Percentiles rank a stretch among this genome's conserved stretches.
Evolutionary conservation across 176 grass and related monocot species (phyloP).

Genomic region (Pharus latifolius): DNA sequence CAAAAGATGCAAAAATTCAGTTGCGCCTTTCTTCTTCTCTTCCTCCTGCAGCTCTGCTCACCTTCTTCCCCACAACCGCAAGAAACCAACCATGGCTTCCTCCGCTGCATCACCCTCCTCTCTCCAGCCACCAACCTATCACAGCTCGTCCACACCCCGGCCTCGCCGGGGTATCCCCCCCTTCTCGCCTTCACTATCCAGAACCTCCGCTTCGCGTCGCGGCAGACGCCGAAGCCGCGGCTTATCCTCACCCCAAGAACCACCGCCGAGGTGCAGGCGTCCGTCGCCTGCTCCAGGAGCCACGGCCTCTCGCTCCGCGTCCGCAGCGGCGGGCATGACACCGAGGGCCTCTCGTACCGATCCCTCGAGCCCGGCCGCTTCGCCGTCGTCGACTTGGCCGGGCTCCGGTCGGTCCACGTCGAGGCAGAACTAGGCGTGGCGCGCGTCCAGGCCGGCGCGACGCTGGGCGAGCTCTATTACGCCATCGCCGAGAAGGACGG

Average conservation of each 20-base stretch:
- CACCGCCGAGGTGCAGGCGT: slow-evolving; percentile 17
- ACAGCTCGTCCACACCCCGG: slow-evolving; percentile 20
- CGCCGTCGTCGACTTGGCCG: slow-evolving; percentile 42
- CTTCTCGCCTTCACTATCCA: slow-evolving; percentile 43
- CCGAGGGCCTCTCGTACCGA: slow-evolving; percentile 61
- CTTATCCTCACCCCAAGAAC: slow-evolving; percentile 36
- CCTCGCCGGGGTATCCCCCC: slow-evolving; percentile 8
- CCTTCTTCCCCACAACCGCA: neutral
- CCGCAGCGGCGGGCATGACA: slow-evolving; percentile 64
- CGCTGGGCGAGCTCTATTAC: slow-evolving; percentile 62
- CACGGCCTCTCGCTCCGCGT: slow-evolving; percentile 25
- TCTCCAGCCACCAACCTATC: slow-evolving; percentile 26
- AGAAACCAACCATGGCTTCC: slow-evolving; percentile 22
- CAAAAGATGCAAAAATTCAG: slow-evolving; percentile 3
- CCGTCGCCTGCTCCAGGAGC: slow-evolving; percentile 30
- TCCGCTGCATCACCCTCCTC: slow-evolving; percentile 32
- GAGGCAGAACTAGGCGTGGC: slow-evolving; percentile 15
- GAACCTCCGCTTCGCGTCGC: slow-evolving; percentile 50
- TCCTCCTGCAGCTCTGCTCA: neutral
- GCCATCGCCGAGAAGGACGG: slow-evolving; percentile 14
- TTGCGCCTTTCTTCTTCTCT: neutral
- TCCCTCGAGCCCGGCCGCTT: slow-evolving; percentile 10
- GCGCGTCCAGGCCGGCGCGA: slow-evolving; percentile 30
- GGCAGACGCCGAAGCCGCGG: slow-evolving; percentile 5
- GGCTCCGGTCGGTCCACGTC: slow-evolving; percentile 22